phyloP scores from a whole-genome alignment of 2,329 filamentous ascomycete genomes.

The Trichoderma endophyticum region DNA sequence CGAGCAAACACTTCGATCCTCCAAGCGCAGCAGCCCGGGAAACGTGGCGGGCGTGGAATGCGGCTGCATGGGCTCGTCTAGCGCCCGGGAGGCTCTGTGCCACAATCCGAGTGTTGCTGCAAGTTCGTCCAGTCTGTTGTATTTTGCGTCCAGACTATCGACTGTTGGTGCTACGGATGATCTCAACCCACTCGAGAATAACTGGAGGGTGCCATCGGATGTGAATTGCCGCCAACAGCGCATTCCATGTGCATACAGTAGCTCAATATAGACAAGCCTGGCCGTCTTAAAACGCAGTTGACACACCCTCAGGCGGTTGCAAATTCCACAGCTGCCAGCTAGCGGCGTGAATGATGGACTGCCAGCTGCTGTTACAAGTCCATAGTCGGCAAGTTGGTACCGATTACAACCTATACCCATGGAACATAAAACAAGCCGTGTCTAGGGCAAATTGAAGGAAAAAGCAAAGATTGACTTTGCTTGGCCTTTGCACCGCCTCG shows the following conservation, averaged over 20 bases:
- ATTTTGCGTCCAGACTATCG: not conserved
- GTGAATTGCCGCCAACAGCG: not conserved
- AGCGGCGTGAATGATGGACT: not conserved
- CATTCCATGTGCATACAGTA: not conserved
- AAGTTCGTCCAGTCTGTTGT: not conserved
- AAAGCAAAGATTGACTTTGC: not conserved
- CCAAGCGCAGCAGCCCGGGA: not conserved
- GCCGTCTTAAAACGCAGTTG: not conserved
- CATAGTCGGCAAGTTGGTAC: not conserved
- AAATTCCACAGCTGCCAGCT: not conserved
- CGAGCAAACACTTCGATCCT: not conserved
- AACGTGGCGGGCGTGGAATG: not conserved
- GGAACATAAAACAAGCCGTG: not conserved
- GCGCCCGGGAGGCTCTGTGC: not conserved
- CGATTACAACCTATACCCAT: not conserved
- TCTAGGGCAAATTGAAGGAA: not conserved
- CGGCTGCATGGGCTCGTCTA: not conserved
- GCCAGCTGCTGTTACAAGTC: not conserved
- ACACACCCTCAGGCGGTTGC: not conserved
- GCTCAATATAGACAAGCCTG: not conserved
- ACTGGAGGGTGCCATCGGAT: not conserved
- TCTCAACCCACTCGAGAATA: not conserved
- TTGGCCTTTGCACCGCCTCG: not conserved
- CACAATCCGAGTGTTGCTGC: not conserved
- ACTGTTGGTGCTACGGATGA: not conserved